A percentile compares a stretch with the other conserved stretches of the same genome.
phyloP scores from a whole-genome alignment of 768 basidiomycete species.

The Panaeolus papilionaceus region DNA sequence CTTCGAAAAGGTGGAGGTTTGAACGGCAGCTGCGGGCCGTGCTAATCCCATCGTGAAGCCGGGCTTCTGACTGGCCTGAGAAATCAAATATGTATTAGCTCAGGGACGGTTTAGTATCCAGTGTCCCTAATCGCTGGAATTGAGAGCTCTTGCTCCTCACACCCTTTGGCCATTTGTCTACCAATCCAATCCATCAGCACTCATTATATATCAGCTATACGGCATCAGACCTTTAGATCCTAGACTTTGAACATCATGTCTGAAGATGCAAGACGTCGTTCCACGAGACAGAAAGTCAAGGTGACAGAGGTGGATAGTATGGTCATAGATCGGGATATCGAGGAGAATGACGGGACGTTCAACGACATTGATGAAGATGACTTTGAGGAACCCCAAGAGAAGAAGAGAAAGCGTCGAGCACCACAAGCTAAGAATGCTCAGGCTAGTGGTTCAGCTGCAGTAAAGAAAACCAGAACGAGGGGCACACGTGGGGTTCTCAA shows the following conservation, averaged over 20 bases:
- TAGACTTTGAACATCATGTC: neutral
- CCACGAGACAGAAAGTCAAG: neutral
- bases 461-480: slow-evolving; percentile 13
- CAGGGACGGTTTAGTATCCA: no score
- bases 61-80: no score
- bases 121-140: no score
- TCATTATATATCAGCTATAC: neutral
- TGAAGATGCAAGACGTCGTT: neutral
- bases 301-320: neutral
- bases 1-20: no score
- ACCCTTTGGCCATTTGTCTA: neutral
- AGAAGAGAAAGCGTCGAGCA: slow-evolving; percentile 2
- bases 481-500: slow-evolving; percentile 27
- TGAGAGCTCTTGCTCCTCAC: no score
- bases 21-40: no score
- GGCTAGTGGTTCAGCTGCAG: neutral
- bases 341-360: neutral
- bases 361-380: neutral
- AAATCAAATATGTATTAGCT: no score
- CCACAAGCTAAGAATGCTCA: neutral
- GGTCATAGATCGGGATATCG: neutral
- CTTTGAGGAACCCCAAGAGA: neutral
- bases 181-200: neutral
- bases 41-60: no score
- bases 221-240: neutral